These are phyloP conservation scores for Rhynchosporium secalis DNA, from an alignment of 2,329 filamentous ascomycete genomes.

Conservation along the genomic window DNA sequence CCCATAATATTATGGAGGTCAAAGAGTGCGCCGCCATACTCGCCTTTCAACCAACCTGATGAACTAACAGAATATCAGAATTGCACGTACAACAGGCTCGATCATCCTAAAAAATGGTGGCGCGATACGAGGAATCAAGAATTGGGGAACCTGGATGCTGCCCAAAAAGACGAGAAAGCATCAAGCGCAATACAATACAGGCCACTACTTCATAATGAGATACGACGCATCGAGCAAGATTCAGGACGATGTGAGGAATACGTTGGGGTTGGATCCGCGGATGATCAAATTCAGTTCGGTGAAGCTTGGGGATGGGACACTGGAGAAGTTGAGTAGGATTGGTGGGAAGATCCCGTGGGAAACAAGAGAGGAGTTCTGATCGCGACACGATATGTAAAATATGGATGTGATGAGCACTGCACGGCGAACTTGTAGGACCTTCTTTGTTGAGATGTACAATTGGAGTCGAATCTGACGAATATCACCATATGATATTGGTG, in stretches of 20 bases:
- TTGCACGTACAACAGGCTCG: constrained; percentile 80
- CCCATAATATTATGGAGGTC: constrained; percentile 85
- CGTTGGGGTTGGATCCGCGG: constrained; percentile 80
- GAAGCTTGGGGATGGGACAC: constrained; percentile 70
- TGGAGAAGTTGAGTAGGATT: constrained; percentile 47
- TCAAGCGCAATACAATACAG: constrained; percentile 78
- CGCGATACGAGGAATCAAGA: constrained; percentile 87
- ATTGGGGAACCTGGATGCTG: constrained; percentile 92
- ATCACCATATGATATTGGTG: not conserved
- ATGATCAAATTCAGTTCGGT: constrained; percentile 87
- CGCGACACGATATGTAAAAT: constrained; percentile 22
- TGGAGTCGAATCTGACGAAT: not conserved
- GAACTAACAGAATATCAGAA: constrained; percentile 53
- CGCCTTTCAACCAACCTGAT: constrained; percentile 19
- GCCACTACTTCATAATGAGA: constrained; percentile 97
- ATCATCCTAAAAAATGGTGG: constrained; percentile 81
- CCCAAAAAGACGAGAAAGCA: constrained; percentile 77
- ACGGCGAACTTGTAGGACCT: constrained; percentile 26
- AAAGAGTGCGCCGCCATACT: constrained; percentile 71
- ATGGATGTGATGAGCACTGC: constrained; percentile 24
- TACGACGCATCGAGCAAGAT: constrained; percentile 78
- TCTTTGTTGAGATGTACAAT: constrained; percentile 6
- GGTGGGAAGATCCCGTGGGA: constrained; percentile 37
- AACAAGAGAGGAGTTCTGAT: constrained; percentile 30
- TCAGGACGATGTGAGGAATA: constrained; percentile 73